A percentile compares a stretch with the other conserved stretches of the same genome.
These are phyloP conservation scores for Microbotryum scabiosae DNA, from an alignment of 1,284 basidiomycete species.

Conservation along the genomic window DNA sequence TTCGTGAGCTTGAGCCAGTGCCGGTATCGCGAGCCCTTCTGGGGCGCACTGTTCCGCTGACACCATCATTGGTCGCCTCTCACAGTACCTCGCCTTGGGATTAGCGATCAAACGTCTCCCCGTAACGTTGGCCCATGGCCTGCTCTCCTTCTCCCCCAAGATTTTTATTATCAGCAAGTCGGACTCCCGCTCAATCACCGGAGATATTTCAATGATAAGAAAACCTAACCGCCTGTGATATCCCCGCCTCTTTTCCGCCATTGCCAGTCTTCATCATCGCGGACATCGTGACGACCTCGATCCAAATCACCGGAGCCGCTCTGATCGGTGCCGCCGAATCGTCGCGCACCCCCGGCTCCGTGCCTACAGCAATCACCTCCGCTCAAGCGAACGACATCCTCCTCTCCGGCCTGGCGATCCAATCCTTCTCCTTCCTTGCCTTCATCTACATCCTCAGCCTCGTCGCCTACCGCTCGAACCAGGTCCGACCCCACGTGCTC, in stretches of 20 bases:
- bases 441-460: too few species aligned
- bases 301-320: slow-evolving; percentile 43
- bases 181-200: too few species aligned
- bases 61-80: too few species aligned
- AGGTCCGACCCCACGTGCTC: too few species aligned
- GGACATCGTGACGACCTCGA: slow-evolving; percentile 39
- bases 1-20: too few species aligned
- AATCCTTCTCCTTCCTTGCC: slow-evolving; percentile 12
- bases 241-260: too few species aligned
- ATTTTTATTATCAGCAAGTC: not conserved
- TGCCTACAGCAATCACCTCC: slow-evolving; percentile 32
- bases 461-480: too few species aligned
- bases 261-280: slow-evolving; percentile 38
- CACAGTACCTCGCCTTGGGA: too few species aligned
- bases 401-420: slow-evolving; percentile 41
- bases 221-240: not conserved
- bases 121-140: not conserved
- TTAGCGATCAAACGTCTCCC: too few species aligned
- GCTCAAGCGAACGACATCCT: slow-evolving; percentile 43
- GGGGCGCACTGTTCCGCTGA: too few species aligned
- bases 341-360: slow-evolving; percentile 25
- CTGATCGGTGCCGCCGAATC: slow-evolving; percentile 42
- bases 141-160: slow-evolving; percentile 6
- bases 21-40: too few species aligned
- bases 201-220: too few species aligned